Evolutionary conservation across 2,329 filamentous ascomycete genomes (phyloP).

Genomic region (Cytospora schulzeri): DNA sequence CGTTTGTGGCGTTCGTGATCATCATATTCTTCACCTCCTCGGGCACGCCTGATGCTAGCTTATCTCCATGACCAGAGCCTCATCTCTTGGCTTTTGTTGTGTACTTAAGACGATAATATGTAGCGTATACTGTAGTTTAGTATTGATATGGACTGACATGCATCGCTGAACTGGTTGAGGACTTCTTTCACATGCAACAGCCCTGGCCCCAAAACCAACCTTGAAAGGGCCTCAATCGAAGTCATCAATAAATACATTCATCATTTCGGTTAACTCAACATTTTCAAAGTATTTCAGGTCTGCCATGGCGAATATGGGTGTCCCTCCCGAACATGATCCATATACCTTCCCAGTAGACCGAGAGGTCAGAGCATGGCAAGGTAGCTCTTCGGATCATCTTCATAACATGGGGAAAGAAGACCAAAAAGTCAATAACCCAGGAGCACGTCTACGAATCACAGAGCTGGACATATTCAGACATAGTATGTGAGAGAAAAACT

Average conservation of each 20-base stretch:
- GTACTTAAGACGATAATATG: not conserved
- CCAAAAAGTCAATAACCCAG: not conserved
- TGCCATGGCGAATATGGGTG: not conserved
- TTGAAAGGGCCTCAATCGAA: not conserved
- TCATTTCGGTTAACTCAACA: not conserved
- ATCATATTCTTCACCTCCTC: not conserved
- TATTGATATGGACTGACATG: not conserved
- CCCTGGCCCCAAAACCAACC: not conserved
- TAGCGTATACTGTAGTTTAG: no score
- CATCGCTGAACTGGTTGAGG: not conserved
- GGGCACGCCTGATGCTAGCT: conserved; percentile 7
- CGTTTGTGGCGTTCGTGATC: conserved; percentile 12
- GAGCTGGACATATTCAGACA: conserved; percentile 11
- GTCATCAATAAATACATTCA: not conserved
- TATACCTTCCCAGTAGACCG: not conserved
- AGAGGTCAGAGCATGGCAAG: not conserved
- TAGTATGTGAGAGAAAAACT: not conserved
- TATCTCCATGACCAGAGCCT: conserved; percentile 16
- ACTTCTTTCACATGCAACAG: not conserved
- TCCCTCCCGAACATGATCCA: not conserved
- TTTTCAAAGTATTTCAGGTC: not conserved
- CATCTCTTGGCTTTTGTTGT: not conserved
- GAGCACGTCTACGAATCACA: not conserved
- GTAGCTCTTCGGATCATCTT: not conserved
- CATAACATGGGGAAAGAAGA: not conserved